A percentile compares a stretch with the other conserved stretches of the same genome.
phyloP scores from a whole-genome alignment of 2,329 filamentous ascomycete species.

The Cercospora citrullina region DNA sequence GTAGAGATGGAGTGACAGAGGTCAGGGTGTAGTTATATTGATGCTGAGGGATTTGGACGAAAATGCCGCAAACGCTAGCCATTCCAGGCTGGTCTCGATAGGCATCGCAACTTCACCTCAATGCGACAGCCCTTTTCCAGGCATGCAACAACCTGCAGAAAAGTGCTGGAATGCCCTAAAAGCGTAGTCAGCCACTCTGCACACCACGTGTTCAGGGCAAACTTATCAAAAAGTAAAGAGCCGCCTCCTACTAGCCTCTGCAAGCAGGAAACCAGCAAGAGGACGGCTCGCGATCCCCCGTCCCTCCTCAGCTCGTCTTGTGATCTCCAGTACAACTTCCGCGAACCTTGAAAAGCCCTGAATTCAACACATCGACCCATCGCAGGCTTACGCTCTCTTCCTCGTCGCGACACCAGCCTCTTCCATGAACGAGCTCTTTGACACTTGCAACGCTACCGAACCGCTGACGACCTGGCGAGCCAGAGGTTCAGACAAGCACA shows the following conservation, averaged over 20 bases:
- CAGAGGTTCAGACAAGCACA: slow-evolving; percentile 70
- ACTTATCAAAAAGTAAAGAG: slow-evolving; percentile 21
- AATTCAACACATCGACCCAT: slow-evolving; percentile 1
- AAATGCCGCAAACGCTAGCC: slow-evolving; percentile 13
- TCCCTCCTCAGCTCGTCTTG: slow-evolving; percentile 7
- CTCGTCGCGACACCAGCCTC: neutral
- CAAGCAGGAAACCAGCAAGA: slow-evolving; percentile 13
- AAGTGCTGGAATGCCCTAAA: neutral
- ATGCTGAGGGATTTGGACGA: slow-evolving; percentile 1
- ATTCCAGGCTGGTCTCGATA: neutral
- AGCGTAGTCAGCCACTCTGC: slow-evolving; percentile 14
- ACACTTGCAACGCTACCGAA: slow-evolving; percentile 1
- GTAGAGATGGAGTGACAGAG: neutral
- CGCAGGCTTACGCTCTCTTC: neutral
- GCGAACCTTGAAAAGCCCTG: neutral
- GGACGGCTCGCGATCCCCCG: slow-evolving; percentile 14
- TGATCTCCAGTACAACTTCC: slow-evolving; percentile 1
- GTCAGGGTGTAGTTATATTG: neutral
- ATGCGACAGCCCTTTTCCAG: neutral
- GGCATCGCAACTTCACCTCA: neutral
- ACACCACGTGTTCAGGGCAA: neutral
- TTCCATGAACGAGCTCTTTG: neutral
- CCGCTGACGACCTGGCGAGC: slow-evolving; percentile 25
- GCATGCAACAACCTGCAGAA: neutral
- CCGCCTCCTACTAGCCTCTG: slow-evolving; percentile 14